A percentile compares a stretch with the other conserved stretches of the same genome.
Evolutionary conservation across 768 basidiomycete genomes (phyloP).

Genomic region (Tricholoma sp.): DNA sequence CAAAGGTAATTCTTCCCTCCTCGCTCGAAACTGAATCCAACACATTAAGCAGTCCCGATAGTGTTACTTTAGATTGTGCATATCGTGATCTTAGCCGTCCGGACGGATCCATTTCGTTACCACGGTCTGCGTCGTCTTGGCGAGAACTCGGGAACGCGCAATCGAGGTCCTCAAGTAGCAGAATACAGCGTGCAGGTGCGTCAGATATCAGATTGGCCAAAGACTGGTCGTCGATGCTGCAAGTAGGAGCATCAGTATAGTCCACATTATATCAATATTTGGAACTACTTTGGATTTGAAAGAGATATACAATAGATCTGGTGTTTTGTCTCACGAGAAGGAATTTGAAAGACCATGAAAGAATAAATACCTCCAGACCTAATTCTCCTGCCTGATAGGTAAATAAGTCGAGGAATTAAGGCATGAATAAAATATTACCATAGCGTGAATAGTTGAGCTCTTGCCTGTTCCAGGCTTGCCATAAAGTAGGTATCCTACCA

Average conservation of each 20-base stretch:
- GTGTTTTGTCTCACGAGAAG: conserved; percentile 35
- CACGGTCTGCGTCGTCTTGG: conserved; percentile 26
- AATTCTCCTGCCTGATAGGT: conserved; percentile 48
- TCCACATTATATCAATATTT: neutral
- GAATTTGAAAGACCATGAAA: conserved; percentile 43
- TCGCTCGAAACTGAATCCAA: conserved; percentile 57
- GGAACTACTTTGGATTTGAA: neutral
- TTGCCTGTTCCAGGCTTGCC: conserved; percentile 65
- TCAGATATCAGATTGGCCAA: conserved; percentile 39
- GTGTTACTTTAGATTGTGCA: conserved; percentile 35
- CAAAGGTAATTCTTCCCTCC: conserved; percentile 57
- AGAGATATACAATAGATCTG: neutral
- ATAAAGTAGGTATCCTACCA: conserved; percentile 38
- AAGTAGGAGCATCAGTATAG: conserved; percentile 6
- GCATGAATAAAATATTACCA: conserved; percentile 12
- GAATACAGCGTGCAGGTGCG: conserved; percentile 47
- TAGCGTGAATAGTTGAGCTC: conserved; percentile 25
- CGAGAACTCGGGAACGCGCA: conserved; percentile 50
- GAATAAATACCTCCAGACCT: conserved; percentile 79
- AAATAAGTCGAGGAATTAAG: conserved; percentile 31
- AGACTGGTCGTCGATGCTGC: conserved; percentile 44
- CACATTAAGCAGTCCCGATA: conserved; percentile 21
- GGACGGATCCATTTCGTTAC: neutral
- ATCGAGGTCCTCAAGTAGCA: conserved; percentile 58
- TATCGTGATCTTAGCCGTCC: conserved; percentile 4